Evolutionary conservation across 176 grass and related monocot species (phyloP), one percentile per base, ranked within the genome.

Genomic region (Aegilops speltoides): DNA sequence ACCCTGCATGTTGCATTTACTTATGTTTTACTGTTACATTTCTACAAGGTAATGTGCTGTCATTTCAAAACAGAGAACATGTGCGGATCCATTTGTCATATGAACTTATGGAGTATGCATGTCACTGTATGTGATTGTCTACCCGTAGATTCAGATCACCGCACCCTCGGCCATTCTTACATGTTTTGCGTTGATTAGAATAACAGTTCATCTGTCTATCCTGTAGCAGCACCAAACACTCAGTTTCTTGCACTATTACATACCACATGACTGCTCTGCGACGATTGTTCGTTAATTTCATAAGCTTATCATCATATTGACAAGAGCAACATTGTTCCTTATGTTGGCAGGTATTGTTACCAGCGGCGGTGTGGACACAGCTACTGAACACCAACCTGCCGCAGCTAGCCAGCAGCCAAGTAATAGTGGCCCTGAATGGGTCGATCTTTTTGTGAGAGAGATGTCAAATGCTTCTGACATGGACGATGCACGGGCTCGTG

Each of bases 361-460:
- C 7, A 90, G 87, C 76, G 81, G 60, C 11, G 79, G 17, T 4
- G 76, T 45, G 62, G 88, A 83, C 67, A 77, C 83, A 46, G 32
- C 73, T 89, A 65, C 73, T 12, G 81, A 83, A 85, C 88, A 88
- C 56, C 78, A 37, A 63, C 79, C 81, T 84, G 68, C 20, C 15
- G 37, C 61, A 48, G 77, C 60, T 76, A 85, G 31, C 66, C 88
- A 65, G 37, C 86, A 76, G 77, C 73, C 76, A 74, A 50, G n/a
- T 19, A 87, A 84, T 33, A 87, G 57, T 77, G 89, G 89, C 20
- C 78, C 91, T 1, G 89, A 88, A 89, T 98, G 91, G 87, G 95
- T 95, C 20, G 95, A 98, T 26, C 83, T 98, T 73, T 90, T 98
- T 78, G 87, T 98, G 22, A 95, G 89, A 62, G 95, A 98, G 88